Evolutionary conservation across 169 alveolate species (phyloP), one percentile per base, ranked within the genome.

Genomic region (Plasmodium reichenowi): DNA sequence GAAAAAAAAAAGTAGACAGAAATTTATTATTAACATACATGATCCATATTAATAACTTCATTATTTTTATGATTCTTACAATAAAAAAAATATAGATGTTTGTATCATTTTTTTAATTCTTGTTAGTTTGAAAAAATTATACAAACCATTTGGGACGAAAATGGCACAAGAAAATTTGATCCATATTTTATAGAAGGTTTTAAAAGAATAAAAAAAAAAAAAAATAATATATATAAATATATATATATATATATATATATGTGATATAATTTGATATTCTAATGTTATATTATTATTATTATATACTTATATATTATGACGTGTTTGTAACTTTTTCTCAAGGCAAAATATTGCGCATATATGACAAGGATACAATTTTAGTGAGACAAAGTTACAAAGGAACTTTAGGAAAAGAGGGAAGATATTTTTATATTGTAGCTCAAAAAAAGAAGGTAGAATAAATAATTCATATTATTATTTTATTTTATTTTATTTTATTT

Each of bases 301-400:
- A 32, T 32, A 32, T 32, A 32, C 7, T 2, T 32, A 32, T 29
- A 68, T n/a, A 12, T 68, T 43, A 7, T 29, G 12, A 24, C 8
- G 1, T 20, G 1, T 68, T 24, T 17, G 45, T 32, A 66, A 5
- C 1, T 29, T 29, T n/a, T 66, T 22, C 43, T n/a, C 20, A 48
- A 76, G 80, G 90, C 20, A 67, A 32, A 50, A 29, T 80, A 29
- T 26, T 32, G 8, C 90, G 80, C n/a, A 22, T 80, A 47, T 80
- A 80, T 17, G 59, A 80, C 68, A 15, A 50, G 26, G 60, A 80
- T 48, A 47, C 68, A 80, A 54, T 80, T 29, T 60, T 80, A 38
- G 13, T 80, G 48, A 76, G 54, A 80, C 90, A 80, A 71, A 67
- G 48, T 10, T 80, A 80, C 52, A 67, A 64, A 52, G 80, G 90